Percentiles rank a stretch among this genome's conserved stretches.
These are phyloP conservation scores for Penicillium alfredii DNA, from an alignment of 495 filamentous ascomycete species.

Conservation along the genomic window DNA sequence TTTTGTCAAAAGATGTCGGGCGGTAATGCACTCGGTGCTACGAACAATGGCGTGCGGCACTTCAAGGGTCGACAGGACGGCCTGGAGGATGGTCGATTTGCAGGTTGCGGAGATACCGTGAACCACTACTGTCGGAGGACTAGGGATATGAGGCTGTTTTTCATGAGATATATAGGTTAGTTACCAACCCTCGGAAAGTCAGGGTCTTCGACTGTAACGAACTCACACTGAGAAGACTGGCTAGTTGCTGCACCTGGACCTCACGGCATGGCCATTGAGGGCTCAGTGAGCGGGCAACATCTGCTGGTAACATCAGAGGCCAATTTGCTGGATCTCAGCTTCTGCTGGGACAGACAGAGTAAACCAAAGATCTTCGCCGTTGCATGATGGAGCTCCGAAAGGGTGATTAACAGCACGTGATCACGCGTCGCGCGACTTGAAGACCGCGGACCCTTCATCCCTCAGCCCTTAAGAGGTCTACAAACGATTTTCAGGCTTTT, in stretches of 20 bases:
- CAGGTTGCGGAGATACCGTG: slow-evolving; percentile 92
- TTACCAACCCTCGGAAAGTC: neutral
- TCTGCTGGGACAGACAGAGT: neutral
- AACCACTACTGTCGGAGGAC: slow-evolving; percentile 59
- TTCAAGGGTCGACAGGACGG: slow-evolving; percentile 50
- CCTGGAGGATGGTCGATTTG: slow-evolving; percentile 65
- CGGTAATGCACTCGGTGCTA: slow-evolving; percentile 82
- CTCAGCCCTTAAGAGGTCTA: no score
- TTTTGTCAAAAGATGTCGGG: slow-evolving; percentile 72
- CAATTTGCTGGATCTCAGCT: neutral
- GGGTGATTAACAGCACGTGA: slow-evolving; percentile 5
- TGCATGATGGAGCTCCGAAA: slow-evolving; percentile 7
- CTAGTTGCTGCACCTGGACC: slow-evolving; percentile 55
- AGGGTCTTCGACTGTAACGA: slow-evolving; percentile 1
- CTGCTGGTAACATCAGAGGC: slow-evolving; percentile 29
- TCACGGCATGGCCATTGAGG: slow-evolving; percentile 59
- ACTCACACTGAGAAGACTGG: slow-evolving; percentile 56
- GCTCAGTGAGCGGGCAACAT: slow-evolving; percentile 39
- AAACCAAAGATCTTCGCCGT: no score
- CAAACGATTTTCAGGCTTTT: no score
- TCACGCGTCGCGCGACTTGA: slow-evolving; percentile 5
- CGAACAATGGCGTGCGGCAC: slow-evolving; percentile 66
- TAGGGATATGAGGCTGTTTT: slow-evolving; percentile 34
- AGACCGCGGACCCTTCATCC: no score
- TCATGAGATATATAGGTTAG: slow-evolving; percentile 12